Conservation (phyloP, 371 early-diverging fungal genomes). For the Apophysomyces sp. region DNA sequence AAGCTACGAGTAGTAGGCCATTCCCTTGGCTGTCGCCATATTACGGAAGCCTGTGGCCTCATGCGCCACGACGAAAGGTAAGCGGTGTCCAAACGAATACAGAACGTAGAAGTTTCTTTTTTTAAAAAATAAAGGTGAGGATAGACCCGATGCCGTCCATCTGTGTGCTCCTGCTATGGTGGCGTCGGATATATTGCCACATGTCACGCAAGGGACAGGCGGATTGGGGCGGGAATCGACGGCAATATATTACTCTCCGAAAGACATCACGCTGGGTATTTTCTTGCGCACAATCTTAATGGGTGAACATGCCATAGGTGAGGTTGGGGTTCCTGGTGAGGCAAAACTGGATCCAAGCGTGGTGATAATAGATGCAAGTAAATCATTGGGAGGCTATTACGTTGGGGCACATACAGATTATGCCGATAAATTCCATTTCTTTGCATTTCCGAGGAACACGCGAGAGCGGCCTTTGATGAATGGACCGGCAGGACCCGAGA, state of each 20-base stretch:
- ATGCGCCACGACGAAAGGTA: slow-evolving; percentile 39
- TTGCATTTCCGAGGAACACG: background rate
- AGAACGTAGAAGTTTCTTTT: background rate
- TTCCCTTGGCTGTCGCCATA: slow-evolving; percentile 49
- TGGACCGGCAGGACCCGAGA: slow-evolving; percentile 2
- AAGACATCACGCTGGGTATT: slow-evolving; percentile 45
- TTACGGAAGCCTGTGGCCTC: slow-evolving; percentile 44
- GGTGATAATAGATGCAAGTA: slow-evolving; percentile 29
- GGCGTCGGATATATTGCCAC: slow-evolving; percentile 30
- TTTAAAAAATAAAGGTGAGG: background rate
- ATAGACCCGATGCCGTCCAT: slow-evolving; percentile 47
- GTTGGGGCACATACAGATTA: slow-evolving; percentile 42
- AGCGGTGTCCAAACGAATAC: background rate
- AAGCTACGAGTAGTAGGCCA: slow-evolving; percentile 46
- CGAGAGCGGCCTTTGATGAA: background rate
- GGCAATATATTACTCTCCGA: slow-evolving; percentile 39
- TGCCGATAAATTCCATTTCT: slow-evolving; percentile 2
- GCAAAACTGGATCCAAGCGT: slow-evolving; percentile 32
- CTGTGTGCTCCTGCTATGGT: slow-evolving; percentile 49
- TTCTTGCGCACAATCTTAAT: slow-evolving; percentile 32
- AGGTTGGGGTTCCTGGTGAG: slow-evolving; percentile 31
- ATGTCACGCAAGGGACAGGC: slow-evolving; percentile 19
- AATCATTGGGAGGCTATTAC: slow-evolving; percentile 41
- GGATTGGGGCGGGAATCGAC: slow-evolving; percentile 36
- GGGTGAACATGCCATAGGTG: slow-evolving; percentile 44